Base-by-base conservation (phyloP, 306 rosid species). In the Crataegus laevigata region DNA sequence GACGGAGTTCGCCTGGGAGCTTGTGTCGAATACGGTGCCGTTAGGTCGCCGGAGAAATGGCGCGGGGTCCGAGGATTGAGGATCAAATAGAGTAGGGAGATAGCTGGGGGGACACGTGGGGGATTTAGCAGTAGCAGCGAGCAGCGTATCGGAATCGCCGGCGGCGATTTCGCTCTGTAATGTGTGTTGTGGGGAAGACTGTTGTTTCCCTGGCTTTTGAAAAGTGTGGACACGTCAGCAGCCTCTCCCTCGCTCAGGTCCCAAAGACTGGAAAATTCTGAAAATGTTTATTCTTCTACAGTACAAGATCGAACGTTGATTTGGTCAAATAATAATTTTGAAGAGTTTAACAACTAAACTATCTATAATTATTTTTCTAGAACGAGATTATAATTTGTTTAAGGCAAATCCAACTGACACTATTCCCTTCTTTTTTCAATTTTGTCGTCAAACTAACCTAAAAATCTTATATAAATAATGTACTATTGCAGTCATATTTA, bases 121-220 rank as follows among this genome's bases (percentile, higher is more conserved):
- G 14, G 21, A 10, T 9, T 59, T 25, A 59, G 9, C 66, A 14
- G 36, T 3, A 3, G 15, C 40, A 4, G 66, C 42, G 57, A 47
- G 19, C 75, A n/a, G 74, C 40, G 43, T 21, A 26, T 59, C 79
- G 81, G 66, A 64, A 60, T 65, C 77, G 76, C 66, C 85, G 89
- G 80, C 85, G 50, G 30, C 61, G 45, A 69, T 72, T 80, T 70
- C 85, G 81, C 68, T 3, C 36, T 8, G 15, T 22, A 50, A 28
- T n/a, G 28, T 65, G 67, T n/a, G 30, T 29, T 55, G 21, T 30
- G n/a, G 8, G 68, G 66, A 61, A 30, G 38, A 6, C 66, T 40
- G 28, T 24, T 11, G 32, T n/a, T 26, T 11, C 34, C 14, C 29
- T 0, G 29, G 50, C 32, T 19, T 62, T 62, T 11, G 36, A 29